Conservation (phyloP, 257 asterid genomes). For the Petrea volubilis region DNA sequence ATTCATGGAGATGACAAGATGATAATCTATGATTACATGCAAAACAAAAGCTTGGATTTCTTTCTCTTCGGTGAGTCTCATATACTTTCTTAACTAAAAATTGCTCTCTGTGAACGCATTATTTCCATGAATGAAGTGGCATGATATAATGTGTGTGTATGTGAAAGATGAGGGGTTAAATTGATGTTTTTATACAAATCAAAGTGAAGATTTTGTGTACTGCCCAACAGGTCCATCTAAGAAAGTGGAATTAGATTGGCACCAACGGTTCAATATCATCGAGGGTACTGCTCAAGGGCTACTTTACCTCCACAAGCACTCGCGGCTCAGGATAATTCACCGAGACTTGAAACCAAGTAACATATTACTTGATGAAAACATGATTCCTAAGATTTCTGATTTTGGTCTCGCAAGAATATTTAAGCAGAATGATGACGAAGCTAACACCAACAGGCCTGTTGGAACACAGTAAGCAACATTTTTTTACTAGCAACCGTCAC, state of each 20-base stretch:
- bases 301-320: constrained; percentile 64
- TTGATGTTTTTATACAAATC: not conserved
- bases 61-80: constrained; percentile 45
- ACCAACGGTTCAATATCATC: constrained; percentile 35
- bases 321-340: constrained; percentile 57
- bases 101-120: no score
- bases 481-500: not conserved
- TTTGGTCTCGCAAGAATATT: constrained; percentile 69
- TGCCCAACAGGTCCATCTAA: constrained; percentile 24
- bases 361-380: constrained; percentile 53
- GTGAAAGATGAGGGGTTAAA: no score
- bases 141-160: no score
- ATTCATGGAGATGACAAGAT: constrained; percentile 56
- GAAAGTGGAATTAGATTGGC: constrained; percentile 37
- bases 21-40: constrained; percentile 66
- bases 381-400: constrained; percentile 71
- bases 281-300: constrained; percentile 62
- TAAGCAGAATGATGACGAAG: constrained; percentile 45
- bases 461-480: constrained; percentile 61
- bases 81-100: not conserved
- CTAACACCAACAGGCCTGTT: constrained; percentile 49
- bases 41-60: constrained; percentile 64
- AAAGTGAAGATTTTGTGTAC: not conserved
- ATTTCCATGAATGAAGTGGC: no score
- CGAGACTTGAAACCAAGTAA: constrained; percentile 64